phyloP scores from a whole-genome alignment of 192 early-diverging fungal genomes.

The Neocallimastix lanati region DNA sequence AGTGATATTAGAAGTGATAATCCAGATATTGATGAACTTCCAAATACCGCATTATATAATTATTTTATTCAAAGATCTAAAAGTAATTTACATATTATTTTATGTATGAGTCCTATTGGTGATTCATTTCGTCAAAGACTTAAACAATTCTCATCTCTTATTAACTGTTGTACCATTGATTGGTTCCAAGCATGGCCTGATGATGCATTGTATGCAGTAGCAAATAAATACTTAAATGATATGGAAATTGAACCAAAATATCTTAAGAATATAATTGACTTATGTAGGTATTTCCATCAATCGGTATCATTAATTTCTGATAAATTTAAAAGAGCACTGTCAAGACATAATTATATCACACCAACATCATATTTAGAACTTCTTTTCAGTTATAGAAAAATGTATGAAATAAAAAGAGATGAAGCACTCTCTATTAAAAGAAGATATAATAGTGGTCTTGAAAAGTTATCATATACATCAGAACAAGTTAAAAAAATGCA shows the following conservation, averaged over 20 bases:
- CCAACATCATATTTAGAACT: slow-evolving; percentile 39
- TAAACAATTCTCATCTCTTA: slow-evolving; percentile 35
- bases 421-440: slow-evolving; percentile 23
- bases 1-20: slow-evolving; percentile 29
- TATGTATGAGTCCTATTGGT: slow-evolving; percentile 48
- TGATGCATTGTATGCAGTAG: slow-evolving; percentile 41
- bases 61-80: slow-evolving; percentile 39
- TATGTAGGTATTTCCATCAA: slow-evolving; percentile 37
- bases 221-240: slow-evolving; percentile 31
- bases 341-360: slow-evolving; percentile 39
- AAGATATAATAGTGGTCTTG: slow-evolving; percentile 31
- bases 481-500: slow-evolving; percentile 39
- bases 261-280: slow-evolving; percentile 8
- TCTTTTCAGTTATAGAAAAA: slow-evolving; percentile 27
- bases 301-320: slow-evolving; percentile 24
- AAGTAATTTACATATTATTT: slow-evolving; percentile 33
- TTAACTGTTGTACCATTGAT: slow-evolving; percentile 48
- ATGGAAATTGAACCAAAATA: slow-evolving; percentile 14
- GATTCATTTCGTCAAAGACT: slow-evolving; percentile 36
- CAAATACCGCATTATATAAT: slow-evolving; percentile 27
- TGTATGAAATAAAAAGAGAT: slow-evolving; percentile 20
- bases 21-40: slow-evolving; percentile 27
- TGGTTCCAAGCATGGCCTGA: slow-evolving; percentile 51
- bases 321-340: slow-evolving; percentile 22
- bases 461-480: slow-evolving; percentile 37